Evolutionary conservation across 495 filamentous ascomycete species (phyloP).

Genomic region (Barbatosphaeria neglecta): DNA sequence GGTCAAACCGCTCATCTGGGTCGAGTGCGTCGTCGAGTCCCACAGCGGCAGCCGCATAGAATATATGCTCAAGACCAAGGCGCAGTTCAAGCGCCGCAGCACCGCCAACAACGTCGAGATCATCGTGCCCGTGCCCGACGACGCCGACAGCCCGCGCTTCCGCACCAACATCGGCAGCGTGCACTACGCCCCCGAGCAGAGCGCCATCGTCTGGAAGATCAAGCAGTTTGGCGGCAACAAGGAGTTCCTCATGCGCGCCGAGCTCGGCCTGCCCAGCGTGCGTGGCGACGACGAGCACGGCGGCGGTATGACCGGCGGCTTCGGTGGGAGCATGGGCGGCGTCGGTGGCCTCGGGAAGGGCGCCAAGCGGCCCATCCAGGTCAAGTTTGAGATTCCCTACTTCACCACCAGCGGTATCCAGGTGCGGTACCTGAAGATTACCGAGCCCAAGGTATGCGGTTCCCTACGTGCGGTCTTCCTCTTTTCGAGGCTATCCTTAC

Average conservation of each 20-base stretch:
- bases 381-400: slow-evolving; percentile 99
- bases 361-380: slow-evolving; percentile 85
- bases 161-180: slow-evolving; percentile 94
- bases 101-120: slow-evolving; percentile 99
- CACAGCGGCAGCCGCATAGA: slow-evolving; percentile 92
- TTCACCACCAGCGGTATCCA: slow-evolving; percentile 98
- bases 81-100: slow-evolving; percentile 94
- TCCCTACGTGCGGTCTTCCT: neutral
- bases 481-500: neutral
- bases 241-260: slow-evolving; percentile 99
- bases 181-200: slow-evolving; percentile 97
- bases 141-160: slow-evolving; percentile 93
- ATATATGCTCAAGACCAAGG: slow-evolving; percentile 97
- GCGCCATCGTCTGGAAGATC: slow-evolving; percentile 99
- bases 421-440: slow-evolving; percentile 97
- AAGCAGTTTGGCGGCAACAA: slow-evolving; percentile 98
- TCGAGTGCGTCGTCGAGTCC: slow-evolving; percentile 92
- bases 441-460: slow-evolving; percentile 80
- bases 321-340: slow-evolving; percentile 90
- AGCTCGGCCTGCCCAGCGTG: slow-evolving; percentile 86
- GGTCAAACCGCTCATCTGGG: slow-evolving; percentile 97
- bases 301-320: slow-evolving; percentile 91
- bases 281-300: slow-evolving; percentile 94
- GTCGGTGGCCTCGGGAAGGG: slow-evolving; percentile 59
- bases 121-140: slow-evolving; percentile 90